Percentiles rank a stretch among this genome's conserved stretches.
These are phyloP conservation scores for Mycena floridula DNA, from an alignment of 768 basidiomycete species.

Conservation along the genomic window DNA sequence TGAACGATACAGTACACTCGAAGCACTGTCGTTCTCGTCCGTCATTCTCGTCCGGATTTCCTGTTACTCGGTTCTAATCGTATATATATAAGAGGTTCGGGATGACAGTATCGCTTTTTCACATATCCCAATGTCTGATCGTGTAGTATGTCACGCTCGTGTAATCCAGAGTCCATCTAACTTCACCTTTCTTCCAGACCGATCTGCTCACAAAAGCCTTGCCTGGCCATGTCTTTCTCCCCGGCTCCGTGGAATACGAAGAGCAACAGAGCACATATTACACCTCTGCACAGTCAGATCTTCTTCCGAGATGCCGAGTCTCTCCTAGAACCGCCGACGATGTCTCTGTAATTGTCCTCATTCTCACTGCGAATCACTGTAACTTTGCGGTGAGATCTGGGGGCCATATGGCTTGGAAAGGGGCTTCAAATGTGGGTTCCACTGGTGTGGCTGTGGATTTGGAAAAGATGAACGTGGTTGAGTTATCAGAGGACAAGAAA, in stretches of 20 bases:
- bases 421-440: slow-evolving; percentile 3
- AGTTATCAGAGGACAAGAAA: not conserved
- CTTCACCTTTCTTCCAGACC: too few species aligned
- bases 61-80: too few species aligned
- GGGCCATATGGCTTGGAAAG: slow-evolving; percentile 6
- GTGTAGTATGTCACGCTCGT: too few species aligned
- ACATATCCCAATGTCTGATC: too few species aligned
- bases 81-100: too few species aligned
- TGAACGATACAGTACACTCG: too few species aligned
- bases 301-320: slow-evolving; percentile 7
- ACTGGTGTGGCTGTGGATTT: slow-evolving; percentile 9
- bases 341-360: slow-evolving; percentile 6
- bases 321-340: slow-evolving; percentile 6
- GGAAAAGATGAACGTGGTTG: slow-evolving; percentile 4
- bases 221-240: slow-evolving; percentile 9
- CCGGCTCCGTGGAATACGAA: slow-evolving; percentile 6
- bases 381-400: slow-evolving; percentile 10
- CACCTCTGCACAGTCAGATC: slow-evolving; percentile 2
- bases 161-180: too few species aligned
- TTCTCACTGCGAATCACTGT: slow-evolving; percentile 5
- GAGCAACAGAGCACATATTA: slow-evolving; percentile 10
- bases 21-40: too few species aligned
- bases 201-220: too few species aligned
- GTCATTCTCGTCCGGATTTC: too few species aligned
- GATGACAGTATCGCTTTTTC: too few species aligned